Conservation (phyloP, 768 basidiomycete genomes). For the Ramaria rubella region DNA sequence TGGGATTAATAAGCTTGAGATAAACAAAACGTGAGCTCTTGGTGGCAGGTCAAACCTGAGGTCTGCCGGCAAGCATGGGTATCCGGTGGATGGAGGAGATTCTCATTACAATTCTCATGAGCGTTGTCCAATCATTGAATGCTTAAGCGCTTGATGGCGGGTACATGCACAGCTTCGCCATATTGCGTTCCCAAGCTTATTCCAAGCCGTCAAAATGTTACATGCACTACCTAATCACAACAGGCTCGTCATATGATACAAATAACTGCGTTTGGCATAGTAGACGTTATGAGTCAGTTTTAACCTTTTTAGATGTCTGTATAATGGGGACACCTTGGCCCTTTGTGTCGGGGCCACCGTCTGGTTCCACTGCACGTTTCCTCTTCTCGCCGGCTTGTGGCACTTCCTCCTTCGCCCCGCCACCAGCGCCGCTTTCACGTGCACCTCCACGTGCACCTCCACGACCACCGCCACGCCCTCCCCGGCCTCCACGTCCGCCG, state of each 20-base stretch:
- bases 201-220: no score
- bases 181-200: no score
- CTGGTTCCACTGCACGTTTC: slow-evolving; percentile 70
- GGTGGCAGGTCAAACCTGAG: no score
- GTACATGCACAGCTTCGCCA: no score
- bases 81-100: no score
- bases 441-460: slow-evolving; percentile 28
- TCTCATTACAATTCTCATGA: no score
- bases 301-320: slow-evolving; percentile 34
- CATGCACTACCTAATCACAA: no score
- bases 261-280: background rate
- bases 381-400: slow-evolving; percentile 61
- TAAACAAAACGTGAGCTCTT: no score
- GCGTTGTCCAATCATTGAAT: no score
- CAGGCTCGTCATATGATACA: background rate
- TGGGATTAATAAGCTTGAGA: no score
- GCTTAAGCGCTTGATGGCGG: no score
- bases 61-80: no score
- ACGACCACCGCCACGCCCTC: slow-evolving; percentile 21
- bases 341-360: slow-evolving; percentile 64
- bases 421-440: slow-evolving; percentile 21
- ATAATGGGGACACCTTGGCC: slow-evolving; percentile 53
- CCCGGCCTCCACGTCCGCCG: slow-evolving; percentile 28
- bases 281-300: slow-evolving; percentile 28
- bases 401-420: slow-evolving; percentile 15